Percentiles rank a stretch among this genome's conserved stretches.
Conservation (phyloP, 2,329 filamentous ascomycete species). For the Ceratocystis colombiana region DNA sequence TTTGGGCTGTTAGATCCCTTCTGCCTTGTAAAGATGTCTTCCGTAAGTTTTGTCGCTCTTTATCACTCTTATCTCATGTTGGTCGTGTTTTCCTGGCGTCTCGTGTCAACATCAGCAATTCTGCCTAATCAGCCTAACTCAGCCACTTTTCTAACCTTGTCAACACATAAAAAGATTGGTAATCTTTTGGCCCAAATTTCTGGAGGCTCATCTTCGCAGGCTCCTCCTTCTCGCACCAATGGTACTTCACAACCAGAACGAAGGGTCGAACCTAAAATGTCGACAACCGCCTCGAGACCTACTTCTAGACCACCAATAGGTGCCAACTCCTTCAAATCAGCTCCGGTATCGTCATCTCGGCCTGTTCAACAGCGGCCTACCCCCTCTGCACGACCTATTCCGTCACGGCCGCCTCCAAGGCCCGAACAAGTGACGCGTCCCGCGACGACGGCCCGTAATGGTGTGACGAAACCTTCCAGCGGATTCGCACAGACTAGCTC, state of each 20-base stretch:
- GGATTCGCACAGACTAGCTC: neutral
- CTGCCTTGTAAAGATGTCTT: conserved; percentile 14
- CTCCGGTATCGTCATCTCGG: conserved; percentile 21
- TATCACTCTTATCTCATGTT: no score
- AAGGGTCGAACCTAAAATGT: neutral
- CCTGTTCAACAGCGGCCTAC: conserved; percentile 29
- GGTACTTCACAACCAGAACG: conserved; percentile 5
- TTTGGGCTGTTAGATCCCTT: neutral
- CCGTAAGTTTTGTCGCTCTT: conserved; percentile 8
- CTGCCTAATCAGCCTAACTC: neutral
- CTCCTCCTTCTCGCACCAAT: neutral
- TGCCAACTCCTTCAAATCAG: conserved; percentile 6
- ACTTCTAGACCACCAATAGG: neutral
- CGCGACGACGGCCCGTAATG: conserved; percentile 17
- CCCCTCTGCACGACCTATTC: conserved; percentile 31
- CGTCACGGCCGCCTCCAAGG: conserved; percentile 27
- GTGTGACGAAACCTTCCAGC: conserved; percentile 14
- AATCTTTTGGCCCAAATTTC: conserved; percentile 24
- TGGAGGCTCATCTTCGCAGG: conserved; percentile 14
- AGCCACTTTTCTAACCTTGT: conserved; percentile 16
- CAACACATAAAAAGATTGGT: conserved; percentile 17
- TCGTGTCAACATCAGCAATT: neutral
- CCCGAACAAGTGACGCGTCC: conserved; percentile 27
- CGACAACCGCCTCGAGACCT: conserved; percentile 7
- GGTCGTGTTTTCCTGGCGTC: neutral